Evolutionary conservation across 306 rosid species (phyloP), one percentile per base, ranked within the genome.

Genomic region (Acacia confusa): DNA sequence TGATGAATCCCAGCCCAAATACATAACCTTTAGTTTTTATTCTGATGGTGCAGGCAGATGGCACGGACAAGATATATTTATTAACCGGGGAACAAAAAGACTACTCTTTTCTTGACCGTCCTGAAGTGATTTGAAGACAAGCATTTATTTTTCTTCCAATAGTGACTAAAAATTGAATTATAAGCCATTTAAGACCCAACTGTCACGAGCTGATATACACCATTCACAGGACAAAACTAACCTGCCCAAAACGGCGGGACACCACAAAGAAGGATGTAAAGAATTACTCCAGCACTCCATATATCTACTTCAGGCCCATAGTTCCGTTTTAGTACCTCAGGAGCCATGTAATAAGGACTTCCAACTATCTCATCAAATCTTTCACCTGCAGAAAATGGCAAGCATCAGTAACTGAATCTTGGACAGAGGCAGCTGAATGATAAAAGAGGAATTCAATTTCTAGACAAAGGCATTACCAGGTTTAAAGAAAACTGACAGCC

Each of bases 191-290:
- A 77, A 76, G 61, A 55, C 69, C 36, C 58, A 70, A n/a, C 36
- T 24, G 45, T 65, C 67, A 6, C 38, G 61, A 44, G 58, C 76
- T 52, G 64, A 58, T 72, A 77, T 28, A n/a, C 24, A 43, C 30
- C 45, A 82, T 58, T 79, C 28, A 72, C 55, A 79, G 76, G 77
- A 85, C 72, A 87, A 78, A 76, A 89, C 88, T 72, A 81, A 94
- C 98, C 97, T 86, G 98, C 98, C 98, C 98, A 95, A 85, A 94
- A 94, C 1, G 98, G 98, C 9, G 98, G 98, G 66, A 92, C 88
- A 78, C 98, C 98, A 77, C 97, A 92, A 53, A 94, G 97, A 78
- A 94, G 83, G 86, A 94, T 94, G 90, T 91, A 94, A 11, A 94
- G 94, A 81, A 94, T 89, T 38, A 94, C 97, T 76, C 98, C 98